Evolutionary conservation across 2,329 filamentous ascomycete genomes (phyloP).

Genomic region (Pseudogymnoascus sp.): DNA sequence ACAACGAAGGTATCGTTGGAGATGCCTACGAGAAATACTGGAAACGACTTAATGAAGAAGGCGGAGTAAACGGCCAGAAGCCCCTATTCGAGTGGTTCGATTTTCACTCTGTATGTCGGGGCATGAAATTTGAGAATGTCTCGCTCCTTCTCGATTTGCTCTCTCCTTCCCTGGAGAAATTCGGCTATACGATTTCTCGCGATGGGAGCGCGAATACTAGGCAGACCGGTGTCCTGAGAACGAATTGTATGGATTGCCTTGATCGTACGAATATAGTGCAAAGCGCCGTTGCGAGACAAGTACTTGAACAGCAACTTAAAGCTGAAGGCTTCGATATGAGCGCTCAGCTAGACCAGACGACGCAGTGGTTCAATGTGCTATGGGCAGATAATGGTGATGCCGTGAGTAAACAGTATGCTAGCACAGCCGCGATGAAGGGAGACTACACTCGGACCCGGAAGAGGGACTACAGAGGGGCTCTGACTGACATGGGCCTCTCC

Average conservation of each 20-base stretch:
- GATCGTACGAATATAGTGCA: slow-evolving; percentile 96
- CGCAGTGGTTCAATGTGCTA: slow-evolving; percentile 88
- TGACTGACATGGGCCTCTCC: slow-evolving; percentile 87
- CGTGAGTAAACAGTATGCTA: slow-evolving; percentile 91
- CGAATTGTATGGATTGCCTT: slow-evolving; percentile 98
- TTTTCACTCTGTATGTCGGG: slow-evolving; percentile 85
- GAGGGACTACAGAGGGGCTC: slow-evolving; percentile 80
- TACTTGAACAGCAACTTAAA: slow-evolving; percentile 73
- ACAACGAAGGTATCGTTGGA: slow-evolving; percentile 73
- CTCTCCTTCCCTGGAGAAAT: slow-evolving; percentile 58
- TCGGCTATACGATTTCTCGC: slow-evolving; percentile 60
- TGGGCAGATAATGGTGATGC: slow-evolving; percentile 99
- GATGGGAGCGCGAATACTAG: slow-evolving; percentile 38
- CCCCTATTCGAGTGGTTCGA: slow-evolving; percentile 93
- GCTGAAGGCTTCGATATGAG: slow-evolving; percentile 71
- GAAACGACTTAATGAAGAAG: slow-evolving; percentile 58
- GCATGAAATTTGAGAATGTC: slow-evolving; percentile 98
- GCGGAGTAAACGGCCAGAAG: slow-evolving; percentile 40
- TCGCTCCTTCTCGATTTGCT: slow-evolving; percentile 68
- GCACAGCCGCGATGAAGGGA: slow-evolving; percentile 90
- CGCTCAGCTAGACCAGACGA: slow-evolving; percentile 68
- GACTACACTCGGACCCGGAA: slow-evolving; percentile 92
- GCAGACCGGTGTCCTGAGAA: slow-evolving; percentile 77
- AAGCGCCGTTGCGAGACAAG: slow-evolving; percentile 78
- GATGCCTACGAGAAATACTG: slow-evolving; percentile 68